Base-by-base conservation (phyloP, 1,284 basidiomycete species). In the Ceratobasidium sp. region DNA sequence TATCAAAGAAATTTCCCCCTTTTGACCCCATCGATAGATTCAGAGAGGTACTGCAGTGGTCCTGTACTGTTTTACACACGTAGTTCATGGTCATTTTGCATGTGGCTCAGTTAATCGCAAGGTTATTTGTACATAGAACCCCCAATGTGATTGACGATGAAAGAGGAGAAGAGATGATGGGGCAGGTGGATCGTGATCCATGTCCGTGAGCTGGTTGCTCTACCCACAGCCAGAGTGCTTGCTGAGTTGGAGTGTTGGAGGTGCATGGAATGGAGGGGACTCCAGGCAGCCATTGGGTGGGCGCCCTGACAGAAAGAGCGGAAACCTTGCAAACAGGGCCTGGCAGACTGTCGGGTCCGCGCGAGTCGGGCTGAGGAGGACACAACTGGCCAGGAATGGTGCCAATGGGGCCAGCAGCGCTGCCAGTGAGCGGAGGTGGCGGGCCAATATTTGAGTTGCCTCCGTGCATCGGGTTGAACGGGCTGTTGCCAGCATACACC, bases 201-300 rank as follows among this genome's bases (percentile, higher is more conserved):
- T 88, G 19, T 96, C 94, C 91, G 96, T 96, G 25, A 96, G 86
- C 1, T 90, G 91, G 0, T 92, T 90, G 78, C 93, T 91, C 4
- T 88, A 87, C 1, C 5, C 89, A 87, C 0, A 85, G 82, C 64
- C 91, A 90, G 25, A 90, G 86, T 13, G 84, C 85, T 94, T 92
- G 78, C 93, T 92, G 13, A 94, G 83, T 54, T 92, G 86, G 56
- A 94, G 90, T 17, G 93, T 92, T 11, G 92, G 92, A 1, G 92
- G 92, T 1, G 91, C 91, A 0, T 91, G 91, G 52, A 71, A 73
- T 1, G 69, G 61, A 15, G 76, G 62, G 43, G 70, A 57, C 9
- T 22, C 57, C 34, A 67, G 64, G 87, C 8, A 89, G 87, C 0
- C 85, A 90, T n/a, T n/a, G n/a, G n/a, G n/a, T 90, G 86, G 15